Base-by-base conservation (phyloP, 257 asterid species). In the Penstemon barbatus region DNA sequence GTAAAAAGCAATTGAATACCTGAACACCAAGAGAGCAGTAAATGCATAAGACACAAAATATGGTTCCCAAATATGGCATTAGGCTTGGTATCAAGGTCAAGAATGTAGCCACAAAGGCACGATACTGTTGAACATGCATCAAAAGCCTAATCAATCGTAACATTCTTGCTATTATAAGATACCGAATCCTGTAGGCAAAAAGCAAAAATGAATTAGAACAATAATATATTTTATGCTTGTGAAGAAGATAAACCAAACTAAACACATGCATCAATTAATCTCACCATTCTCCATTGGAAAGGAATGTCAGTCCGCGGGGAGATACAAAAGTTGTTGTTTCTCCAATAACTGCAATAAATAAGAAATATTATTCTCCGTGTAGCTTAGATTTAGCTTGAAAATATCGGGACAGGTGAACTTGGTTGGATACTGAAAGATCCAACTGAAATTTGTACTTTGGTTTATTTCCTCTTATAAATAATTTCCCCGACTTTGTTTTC, bases 241-340 rank as follows among this genome's bases (percentile, higher is more conserved):
- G 41, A 59, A 56, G 57, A 5, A 48, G 63, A 33, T 33, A 62
- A 39, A 54, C 46, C 61, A 57, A 52, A 12, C 62, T 55, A 71
- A 59, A 68, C 44, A 70, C 33, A 75, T 59, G 73, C 68, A 69
- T 43, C 5, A 63, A 72, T 58, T 39, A 66, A 53, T 42, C 91
- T 81, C 81, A 94, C 99, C 99, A 94, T 84, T 94, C 99, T 5
- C 99, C 99, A 63, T 91, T 94, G 56, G 99, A 91, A 68, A 94
- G 97, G 79, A 94, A 91, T 57, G 87, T 82, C 71, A 64, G 69
- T 61, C 80, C 87, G 75, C 80, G 62, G 49, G 97, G 97, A 60
- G 99, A 69, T 55, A 86, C 8, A 53, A 89, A 91, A 57, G 97
- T 91, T 1, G 84, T 43, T 7, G 99, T 89, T 86, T 94, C 99